Evolutionary conservation across 352 stramenopile species (phyloP), one percentile per base, ranked within the genome.

Genomic region (Phytophthora uliginosa): DNA sequence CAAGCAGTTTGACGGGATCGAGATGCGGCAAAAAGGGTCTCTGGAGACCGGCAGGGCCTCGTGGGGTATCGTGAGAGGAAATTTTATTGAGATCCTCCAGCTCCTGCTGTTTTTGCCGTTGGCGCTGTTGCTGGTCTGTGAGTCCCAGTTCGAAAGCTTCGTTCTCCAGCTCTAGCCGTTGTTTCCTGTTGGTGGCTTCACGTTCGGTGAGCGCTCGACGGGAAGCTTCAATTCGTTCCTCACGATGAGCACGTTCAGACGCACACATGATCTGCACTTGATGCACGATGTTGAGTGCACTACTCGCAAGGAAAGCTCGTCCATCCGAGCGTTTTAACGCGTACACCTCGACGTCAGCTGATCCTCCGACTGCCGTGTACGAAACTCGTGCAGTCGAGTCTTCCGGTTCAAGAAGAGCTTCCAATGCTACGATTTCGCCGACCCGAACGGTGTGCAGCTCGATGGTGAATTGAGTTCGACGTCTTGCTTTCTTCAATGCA

Each of bases 301-400:
- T 63, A 24, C 13, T 66, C 3, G 48, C 56, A 34, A 76, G 56
- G 38, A 76, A 76, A 7, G 56, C 55, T 59, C 47, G 45, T 48
- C 69, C 69, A 45, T 76, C 69, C 0, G 47, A 45, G 42, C 84
- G 73, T 24, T 71, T 68, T 17, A 88, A 66, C 2, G 71, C 74
- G 50, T 86, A 89, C 33, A 89, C 60, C 56, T 89, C 81, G 20
- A 84, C 77, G 50, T 74, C 69, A 2, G 81, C 78, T 40, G 81
- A 82, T 18, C 68, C 75, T 13, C 72, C 77, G 6, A 66, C 57
- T 18, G 67, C 73, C 3, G 60, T 71, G 59, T 82, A 81, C 12
- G 66, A 53, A 13, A 66, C 59, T 18, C 64, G 67, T 17, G 36
- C 62, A 45, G 69, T 52, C 17, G 67, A 60, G 24, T 67, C 13